Conservation (phyloP, 371 early-diverging fungal species). For the Encephalitozoon cuniculi region DNA sequence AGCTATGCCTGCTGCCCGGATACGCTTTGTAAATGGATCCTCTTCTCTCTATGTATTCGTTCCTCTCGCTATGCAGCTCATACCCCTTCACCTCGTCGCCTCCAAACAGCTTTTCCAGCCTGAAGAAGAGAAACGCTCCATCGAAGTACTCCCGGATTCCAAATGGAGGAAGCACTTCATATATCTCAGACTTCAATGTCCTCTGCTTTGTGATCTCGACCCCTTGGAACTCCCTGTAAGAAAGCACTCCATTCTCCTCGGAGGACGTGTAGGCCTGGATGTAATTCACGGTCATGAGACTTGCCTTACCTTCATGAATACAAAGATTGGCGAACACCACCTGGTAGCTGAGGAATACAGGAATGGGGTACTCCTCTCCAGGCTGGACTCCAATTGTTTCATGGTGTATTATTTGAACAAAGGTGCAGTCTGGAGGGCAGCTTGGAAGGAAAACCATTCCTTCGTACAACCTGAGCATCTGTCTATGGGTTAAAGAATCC, state of each 20-base stretch:
- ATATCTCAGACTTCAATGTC: slow-evolving; percentile 1
- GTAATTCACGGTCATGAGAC: slow-evolving; percentile 16
- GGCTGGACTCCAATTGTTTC: background rate
- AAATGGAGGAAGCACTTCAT: slow-evolving; percentile 8
- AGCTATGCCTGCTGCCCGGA: background rate
- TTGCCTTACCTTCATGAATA: background rate
- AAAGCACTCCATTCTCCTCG: slow-evolving; percentile 1
- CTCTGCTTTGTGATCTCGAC: background rate
- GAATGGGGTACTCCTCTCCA: background rate
- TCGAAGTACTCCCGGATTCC: slow-evolving; percentile 10
- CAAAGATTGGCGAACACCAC: background rate
- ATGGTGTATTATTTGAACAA: background rate
- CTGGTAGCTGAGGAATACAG: background rate
- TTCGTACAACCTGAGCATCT: background rate
- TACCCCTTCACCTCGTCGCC: background rate
- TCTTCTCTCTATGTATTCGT: background rate
- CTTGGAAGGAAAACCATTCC: background rate
- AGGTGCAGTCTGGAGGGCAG: background rate
- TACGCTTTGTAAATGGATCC: background rate
- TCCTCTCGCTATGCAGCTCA: background rate
- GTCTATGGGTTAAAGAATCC: background rate
- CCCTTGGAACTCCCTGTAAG: slow-evolving; percentile 21
- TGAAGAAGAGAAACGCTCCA: background rate
- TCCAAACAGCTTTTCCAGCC: background rate
- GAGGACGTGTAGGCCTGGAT: background rate